phyloP scores from a whole-genome alignment of 2,329 filamentous ascomycete genomes.

The Pseudopyrenochaeta lycopersici region DNA sequence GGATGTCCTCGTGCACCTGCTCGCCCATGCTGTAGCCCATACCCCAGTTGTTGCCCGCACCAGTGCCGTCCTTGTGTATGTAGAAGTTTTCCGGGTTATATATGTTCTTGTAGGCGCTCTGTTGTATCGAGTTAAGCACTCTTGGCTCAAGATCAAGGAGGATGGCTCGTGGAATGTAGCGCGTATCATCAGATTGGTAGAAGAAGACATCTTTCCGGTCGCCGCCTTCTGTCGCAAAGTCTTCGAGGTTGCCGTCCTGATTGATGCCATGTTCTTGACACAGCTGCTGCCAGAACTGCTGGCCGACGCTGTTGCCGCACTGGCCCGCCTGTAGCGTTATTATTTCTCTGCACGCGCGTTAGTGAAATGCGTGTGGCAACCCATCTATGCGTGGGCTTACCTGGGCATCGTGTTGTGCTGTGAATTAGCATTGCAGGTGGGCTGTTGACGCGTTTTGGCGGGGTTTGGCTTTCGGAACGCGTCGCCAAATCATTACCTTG shows the following conservation, averaged over 20 bases:
- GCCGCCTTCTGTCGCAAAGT: constrained; percentile 96
- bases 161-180: constrained; percentile 97
- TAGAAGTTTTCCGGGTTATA: constrained; percentile 99
- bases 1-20: constrained; percentile 91
- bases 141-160: constrained; percentile 93
- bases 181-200: constrained; percentile 97
- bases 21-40: constrained; percentile 95
- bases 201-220: constrained; percentile 99
- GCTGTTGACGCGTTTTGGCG: constrained; percentile 45
- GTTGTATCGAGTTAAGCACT: constrained; percentile 91
- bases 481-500: constrained; percentile 3
- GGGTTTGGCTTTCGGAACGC: constrained; percentile 21
- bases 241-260: constrained; percentile 94
- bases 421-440: constrained; percentile 28
- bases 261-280: constrained; percentile 98
- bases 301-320: constrained; percentile 98
- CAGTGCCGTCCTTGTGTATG: constrained; percentile 89
- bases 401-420: constrained; percentile 48
- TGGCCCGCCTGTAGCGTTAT: constrained; percentile 99
- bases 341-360: constrained; percentile 77
- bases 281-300: constrained; percentile 98
- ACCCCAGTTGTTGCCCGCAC: constrained; percentile 98
- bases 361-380: constrained; percentile 2
- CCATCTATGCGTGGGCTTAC: constrained; percentile 27
- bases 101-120: constrained; percentile 94